phyloP scores from a whole-genome alignment of 345 rosid species.

The Eucalyptus dawsonii region DNA sequence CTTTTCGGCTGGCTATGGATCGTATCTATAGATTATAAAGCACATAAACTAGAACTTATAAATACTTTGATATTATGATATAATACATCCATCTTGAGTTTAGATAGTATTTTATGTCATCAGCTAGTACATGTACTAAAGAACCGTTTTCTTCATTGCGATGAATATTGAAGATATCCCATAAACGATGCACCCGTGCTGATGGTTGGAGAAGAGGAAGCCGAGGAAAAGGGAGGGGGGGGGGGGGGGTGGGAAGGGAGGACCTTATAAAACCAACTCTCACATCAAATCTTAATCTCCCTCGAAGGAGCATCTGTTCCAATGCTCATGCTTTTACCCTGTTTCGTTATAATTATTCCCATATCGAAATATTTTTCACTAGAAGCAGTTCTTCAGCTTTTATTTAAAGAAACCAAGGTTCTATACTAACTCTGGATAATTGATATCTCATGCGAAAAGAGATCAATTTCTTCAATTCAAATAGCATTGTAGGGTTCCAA shows the following conservation, averaged over 20 bases:
- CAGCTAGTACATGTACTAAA: too few relatives aligned
- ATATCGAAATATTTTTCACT: too few relatives aligned
- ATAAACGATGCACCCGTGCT: background rate
- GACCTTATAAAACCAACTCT: background rate
- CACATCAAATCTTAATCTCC: background rate
- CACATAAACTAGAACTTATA: rapidly evolving
- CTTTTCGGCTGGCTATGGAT: too few relatives aligned
- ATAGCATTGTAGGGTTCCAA: too few relatives aligned
- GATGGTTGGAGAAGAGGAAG: too few relatives aligned
- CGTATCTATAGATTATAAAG: background rate
- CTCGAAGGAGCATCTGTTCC: background rate
- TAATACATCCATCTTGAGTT: background rate
- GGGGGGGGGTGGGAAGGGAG: rapidly evolving
- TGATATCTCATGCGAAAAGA: too few relatives aligned
- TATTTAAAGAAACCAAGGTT: too few relatives aligned
- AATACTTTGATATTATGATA: background rate
- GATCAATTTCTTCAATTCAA: too few relatives aligned
- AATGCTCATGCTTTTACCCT: background rate
- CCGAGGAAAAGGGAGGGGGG: too few relatives aligned
- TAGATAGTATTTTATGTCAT: background rate
- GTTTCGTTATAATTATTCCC: too few relatives aligned
- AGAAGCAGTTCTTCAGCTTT: too few relatives aligned
- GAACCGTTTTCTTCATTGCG: background rate
- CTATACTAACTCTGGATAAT: too few relatives aligned
- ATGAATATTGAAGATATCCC: background rate